phyloP scores from a whole-genome alignment of 2,329 filamentous ascomycete genomes.

The Colletotrichum tropicicola region DNA sequence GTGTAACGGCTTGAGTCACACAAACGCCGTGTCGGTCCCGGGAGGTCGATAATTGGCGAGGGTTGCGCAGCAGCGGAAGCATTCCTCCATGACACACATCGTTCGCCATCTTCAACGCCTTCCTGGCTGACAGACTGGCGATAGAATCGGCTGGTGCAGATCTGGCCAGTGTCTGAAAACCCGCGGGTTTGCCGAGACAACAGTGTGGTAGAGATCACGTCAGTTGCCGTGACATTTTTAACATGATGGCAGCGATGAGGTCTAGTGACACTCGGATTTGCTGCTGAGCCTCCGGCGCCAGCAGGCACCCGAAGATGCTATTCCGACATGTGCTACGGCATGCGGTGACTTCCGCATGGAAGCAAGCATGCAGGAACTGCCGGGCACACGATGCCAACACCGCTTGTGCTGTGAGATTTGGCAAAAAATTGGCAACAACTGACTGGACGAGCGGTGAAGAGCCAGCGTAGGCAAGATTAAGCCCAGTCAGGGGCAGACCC shows the following conservation, averaged over 20 bases:
- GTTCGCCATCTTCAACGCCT: neutral
- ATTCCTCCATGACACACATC: neutral
- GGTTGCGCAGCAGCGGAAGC: neutral
- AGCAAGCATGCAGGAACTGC: slow-evolving; percentile 6
- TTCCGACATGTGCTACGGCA: slow-evolving; percentile 13
- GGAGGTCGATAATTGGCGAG: slow-evolving; percentile 3
- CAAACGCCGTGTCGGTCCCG: slow-evolving; percentile 3
- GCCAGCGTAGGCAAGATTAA: no score
- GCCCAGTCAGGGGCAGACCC: no score
- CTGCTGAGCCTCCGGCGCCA: neutral
- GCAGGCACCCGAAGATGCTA: slow-evolving; percentile 6
- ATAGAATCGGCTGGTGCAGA: no score
- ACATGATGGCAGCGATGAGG: neutral
- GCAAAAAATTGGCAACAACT: no score
- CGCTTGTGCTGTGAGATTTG: neutral
- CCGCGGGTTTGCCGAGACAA: slow-evolving; percentile 6
- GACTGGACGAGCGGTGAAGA: neutral
- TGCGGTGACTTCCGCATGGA: neutral
- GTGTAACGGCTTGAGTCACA: slow-evolving; percentile 10
- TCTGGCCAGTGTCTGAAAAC: no score
- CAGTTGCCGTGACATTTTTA: neutral
- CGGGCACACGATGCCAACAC: neutral
- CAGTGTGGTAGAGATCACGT: neutral
- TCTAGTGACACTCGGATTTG: neutral
- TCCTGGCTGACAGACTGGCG: neutral